phyloP scores from a whole-genome alignment of 2,329 filamentous ascomycete species.

The Pseudogymnoascus sp. region DNA sequence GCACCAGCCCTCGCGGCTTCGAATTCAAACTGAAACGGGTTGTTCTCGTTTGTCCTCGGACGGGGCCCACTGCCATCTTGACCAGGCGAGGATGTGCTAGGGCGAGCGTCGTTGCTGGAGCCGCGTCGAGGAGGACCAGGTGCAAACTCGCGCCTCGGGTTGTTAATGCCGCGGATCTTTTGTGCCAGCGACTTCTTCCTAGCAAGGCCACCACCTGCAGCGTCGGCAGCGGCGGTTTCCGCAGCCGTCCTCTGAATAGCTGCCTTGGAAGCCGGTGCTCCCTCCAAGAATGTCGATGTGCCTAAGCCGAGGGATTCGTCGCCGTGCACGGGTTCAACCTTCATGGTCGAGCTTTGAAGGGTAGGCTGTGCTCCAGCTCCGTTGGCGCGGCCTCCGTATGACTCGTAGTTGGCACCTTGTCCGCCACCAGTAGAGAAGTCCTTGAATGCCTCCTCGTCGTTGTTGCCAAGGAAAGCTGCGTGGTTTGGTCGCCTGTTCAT shows the following conservation, averaged over 20 bases:
- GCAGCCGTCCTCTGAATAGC: slow-evolving; percentile 59
- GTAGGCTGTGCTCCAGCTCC: slow-evolving; percentile 25
- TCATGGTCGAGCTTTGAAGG: slow-evolving; percentile 61
- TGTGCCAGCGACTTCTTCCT: slow-evolving; percentile 95
- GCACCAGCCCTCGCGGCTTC: slow-evolving; percentile 39
- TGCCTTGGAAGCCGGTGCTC: slow-evolving; percentile 74
- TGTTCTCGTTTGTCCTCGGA: slow-evolving; percentile 43
- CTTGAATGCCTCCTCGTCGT: slow-evolving; percentile 74
- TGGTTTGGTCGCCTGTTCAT: slow-evolving; percentile 76
- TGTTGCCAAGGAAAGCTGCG: slow-evolving; percentile 73
- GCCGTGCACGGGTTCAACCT: slow-evolving; percentile 70
- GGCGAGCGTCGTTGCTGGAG: slow-evolving; percentile 46
- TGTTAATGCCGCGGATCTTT: slow-evolving; percentile 77
- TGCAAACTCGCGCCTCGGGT: slow-evolving; percentile 47
- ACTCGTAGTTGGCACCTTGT: slow-evolving; percentile 34
- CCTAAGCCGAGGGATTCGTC: slow-evolving; percentile 77
- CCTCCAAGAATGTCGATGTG: slow-evolving; percentile 92
- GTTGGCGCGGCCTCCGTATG: slow-evolving; percentile 35
- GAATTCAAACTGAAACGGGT: slow-evolving; percentile 81
- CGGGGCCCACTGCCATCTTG: slow-evolving; percentile 28
- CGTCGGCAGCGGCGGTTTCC: slow-evolving; percentile 59
- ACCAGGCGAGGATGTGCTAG: slow-evolving; percentile 30
- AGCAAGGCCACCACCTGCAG: slow-evolving; percentile 51
- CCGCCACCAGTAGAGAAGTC: slow-evolving; percentile 53
- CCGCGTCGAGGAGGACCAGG: slow-evolving; percentile 48